Conservation (phyloP, 495 filamentous ascomycete genomes). For the Aspergillus diversus region DNA sequence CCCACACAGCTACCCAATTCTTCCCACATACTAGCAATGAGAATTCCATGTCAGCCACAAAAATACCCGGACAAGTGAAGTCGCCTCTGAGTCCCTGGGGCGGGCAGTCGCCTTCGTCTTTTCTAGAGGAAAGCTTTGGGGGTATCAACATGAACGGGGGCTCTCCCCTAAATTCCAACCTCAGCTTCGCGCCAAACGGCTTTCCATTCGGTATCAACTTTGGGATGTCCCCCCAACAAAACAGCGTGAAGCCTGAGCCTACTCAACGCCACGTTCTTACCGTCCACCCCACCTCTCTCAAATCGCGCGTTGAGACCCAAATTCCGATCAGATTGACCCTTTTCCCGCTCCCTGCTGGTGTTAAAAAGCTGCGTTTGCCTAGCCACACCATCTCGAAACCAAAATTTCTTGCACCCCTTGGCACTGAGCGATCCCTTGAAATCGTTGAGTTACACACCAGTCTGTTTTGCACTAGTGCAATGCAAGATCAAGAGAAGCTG, state of each 20-base stretch:
- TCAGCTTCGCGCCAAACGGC: constrained; percentile 39
- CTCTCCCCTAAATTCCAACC: constrained; percentile 39
- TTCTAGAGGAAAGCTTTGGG: constrained; percentile 49
- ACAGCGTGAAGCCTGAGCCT: constrained; percentile 28
- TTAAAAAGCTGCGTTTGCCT: constrained; percentile 81
- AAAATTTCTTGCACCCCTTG: constrained; percentile 75
- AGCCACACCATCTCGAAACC: constrained; percentile 88
- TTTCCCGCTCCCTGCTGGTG: constrained; percentile 68
- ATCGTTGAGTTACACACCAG: constrained; percentile 79
- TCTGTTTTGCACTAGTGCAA: constrained; percentile 91
- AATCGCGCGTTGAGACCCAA: constrained; percentile 94
- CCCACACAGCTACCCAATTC: constrained; percentile 35
- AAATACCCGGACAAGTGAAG: constrained; percentile 46
- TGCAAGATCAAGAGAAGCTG: constrained; percentile 68
- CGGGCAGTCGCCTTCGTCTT: constrained; percentile 56
- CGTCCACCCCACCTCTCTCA: constrained; percentile 69
- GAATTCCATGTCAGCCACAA: constrained; percentile 47
- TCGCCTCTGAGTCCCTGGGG: constrained; percentile 53
- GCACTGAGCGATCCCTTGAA: constrained; percentile 61
- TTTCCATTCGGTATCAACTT: constrained; percentile 42
- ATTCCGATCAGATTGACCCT: constrained; percentile 81
- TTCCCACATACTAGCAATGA: constrained; percentile 47
- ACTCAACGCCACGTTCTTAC: constrained; percentile 47
- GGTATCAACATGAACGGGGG: constrained; percentile 48
- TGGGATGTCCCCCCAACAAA: constrained; percentile 38